Evolutionary conservation across 371 early-diverging fungal species (phyloP).

Genomic region (Neoconidiobolus thromboides): DNA sequence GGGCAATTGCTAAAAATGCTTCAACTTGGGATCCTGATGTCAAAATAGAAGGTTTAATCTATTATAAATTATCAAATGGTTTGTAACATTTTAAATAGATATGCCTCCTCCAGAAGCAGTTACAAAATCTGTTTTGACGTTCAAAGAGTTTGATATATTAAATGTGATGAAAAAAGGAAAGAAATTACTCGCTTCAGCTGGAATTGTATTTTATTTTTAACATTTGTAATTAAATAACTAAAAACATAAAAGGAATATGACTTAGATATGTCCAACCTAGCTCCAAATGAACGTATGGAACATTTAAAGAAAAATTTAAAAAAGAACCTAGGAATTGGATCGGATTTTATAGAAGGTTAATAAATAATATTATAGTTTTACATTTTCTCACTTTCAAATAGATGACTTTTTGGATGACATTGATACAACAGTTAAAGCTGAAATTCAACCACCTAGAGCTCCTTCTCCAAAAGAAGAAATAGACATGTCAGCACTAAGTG

Average conservation of each 20-base stretch:
- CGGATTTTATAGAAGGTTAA: slow-evolving; percentile 18
- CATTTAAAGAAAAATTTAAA: slow-evolving; percentile 63
- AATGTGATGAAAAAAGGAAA: slow-evolving; percentile 61
- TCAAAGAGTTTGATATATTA: slow-evolving; percentile 64
- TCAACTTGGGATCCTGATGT: slow-evolving; percentile 53
- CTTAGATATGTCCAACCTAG: slow-evolving; percentile 53
- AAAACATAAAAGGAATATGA: slow-evolving; percentile 53
- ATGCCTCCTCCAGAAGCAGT: slow-evolving; percentile 8
- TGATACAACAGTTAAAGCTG: slow-evolving; percentile 24
- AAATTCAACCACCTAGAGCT: slow-evolving; percentile 6
- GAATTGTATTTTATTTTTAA: slow-evolving; percentile 19
- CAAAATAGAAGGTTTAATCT: slow-evolving; percentile 3
- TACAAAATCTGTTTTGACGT: slow-evolving; percentile 16
- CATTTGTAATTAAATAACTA: slow-evolving; percentile 1
- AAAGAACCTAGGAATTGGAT: slow-evolving; percentile 58
- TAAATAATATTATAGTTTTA: background rate
- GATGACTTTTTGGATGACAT: slow-evolving; percentile 22
- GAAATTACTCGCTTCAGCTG: slow-evolving; percentile 67
- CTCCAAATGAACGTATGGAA: slow-evolving; percentile 66
- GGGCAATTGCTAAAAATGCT: slow-evolving; percentile 74
- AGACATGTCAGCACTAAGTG: slow-evolving; percentile 67
- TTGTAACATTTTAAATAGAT: background rate
- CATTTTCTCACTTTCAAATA: background rate
- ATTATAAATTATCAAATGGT: background rate
- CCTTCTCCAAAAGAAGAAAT: slow-evolving; percentile 13